Evolutionary conservation across 176 grass and related monocot genomes (phyloP), one percentile per base, ranked within the genome.

Genomic region (Pontederia crassipes): DNA sequence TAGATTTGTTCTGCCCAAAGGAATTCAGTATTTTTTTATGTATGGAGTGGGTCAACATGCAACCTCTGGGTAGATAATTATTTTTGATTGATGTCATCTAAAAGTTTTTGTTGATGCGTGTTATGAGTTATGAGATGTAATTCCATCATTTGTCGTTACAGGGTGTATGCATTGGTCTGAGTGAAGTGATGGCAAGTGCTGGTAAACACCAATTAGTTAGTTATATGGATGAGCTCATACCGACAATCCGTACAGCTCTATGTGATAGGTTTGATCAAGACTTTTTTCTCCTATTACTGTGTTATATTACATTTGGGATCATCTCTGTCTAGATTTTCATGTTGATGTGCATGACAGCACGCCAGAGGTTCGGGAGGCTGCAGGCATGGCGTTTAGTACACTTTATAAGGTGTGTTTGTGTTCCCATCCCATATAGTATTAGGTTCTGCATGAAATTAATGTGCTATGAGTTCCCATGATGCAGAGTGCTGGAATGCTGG

Each of bases 111-210:
- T 24, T 24, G 20, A 24, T 24, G 20, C 20, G 20, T 24, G 15
- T 64, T 2, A 49, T 20, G 17, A 49, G 6, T 64, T 14, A 49
- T 27, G 17, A 13, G 47, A 50, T 24, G 2, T 18, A 8, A 26
- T 11, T 51, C 28, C 46, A 65, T 14, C 4, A 60, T 60, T 17
- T 59, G 20, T 47, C 59, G 11, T 80, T 72, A 68, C 64, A 97
- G 92, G 92, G 92, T n/a, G 92, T 97, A 69, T 97, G 92, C 76
- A 97, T 97, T 53, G 92, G 92, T 69, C 84, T 97, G 79, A 97
- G 87, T 71, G 92, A 97, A 71, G 92, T 97, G 63, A 91, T 97
- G 92, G 92, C 81, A 54, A 91, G 87, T 48, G 92, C 87, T 26
- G 92, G 92, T 65, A 97, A 74, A 80, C 87, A 97, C 59, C 92